Conservation (phyloP, 768 basidiomycete species). For the Tricholoma bakamatsutake region DNA sequence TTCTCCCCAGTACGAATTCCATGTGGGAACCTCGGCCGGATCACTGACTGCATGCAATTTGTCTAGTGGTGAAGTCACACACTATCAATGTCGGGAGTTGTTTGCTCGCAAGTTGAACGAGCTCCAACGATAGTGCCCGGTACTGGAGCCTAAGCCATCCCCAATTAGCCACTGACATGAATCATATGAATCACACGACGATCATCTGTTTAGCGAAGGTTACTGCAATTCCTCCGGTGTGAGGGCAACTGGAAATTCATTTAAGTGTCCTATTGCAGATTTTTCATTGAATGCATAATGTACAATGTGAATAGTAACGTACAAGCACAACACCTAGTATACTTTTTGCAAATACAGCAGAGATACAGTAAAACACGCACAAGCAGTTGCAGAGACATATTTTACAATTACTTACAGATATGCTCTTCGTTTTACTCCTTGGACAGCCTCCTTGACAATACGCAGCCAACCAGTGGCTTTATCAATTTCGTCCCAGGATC, state of each 20-base stretch:
- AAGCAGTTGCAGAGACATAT: conserved; percentile 1
- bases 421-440: conserved; percentile 47
- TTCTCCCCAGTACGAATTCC: conserved; percentile 60
- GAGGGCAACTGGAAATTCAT: too few species aligned
- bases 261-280: neutral
- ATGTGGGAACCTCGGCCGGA: neutral
- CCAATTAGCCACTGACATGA: too few species aligned
- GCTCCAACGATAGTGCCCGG: conserved; percentile 17
- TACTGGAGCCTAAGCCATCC: neutral
- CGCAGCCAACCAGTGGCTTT: conserved; percentile 52
- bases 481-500: conserved; percentile 61
- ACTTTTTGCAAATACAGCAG: conserved; percentile 19
- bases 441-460: conserved; percentile 58
- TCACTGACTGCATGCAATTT: neutral
- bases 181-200: too few species aligned
- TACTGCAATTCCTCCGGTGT: too few species aligned
- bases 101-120: conserved; percentile 58
- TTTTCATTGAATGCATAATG: conserved; percentile 3
- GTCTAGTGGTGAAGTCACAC: conserved; percentile 87
- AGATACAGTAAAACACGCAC: conserved; percentile 27
- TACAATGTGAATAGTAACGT: conserved; percentile 12
- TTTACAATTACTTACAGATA: conserved; percentile 27
- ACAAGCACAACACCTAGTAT: conserved; percentile 14
- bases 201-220: too few species aligned
- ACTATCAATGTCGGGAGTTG: conserved; percentile 90